Conservation (phyloP, 441 rosid species). For the Mallotus japonicus region DNA sequence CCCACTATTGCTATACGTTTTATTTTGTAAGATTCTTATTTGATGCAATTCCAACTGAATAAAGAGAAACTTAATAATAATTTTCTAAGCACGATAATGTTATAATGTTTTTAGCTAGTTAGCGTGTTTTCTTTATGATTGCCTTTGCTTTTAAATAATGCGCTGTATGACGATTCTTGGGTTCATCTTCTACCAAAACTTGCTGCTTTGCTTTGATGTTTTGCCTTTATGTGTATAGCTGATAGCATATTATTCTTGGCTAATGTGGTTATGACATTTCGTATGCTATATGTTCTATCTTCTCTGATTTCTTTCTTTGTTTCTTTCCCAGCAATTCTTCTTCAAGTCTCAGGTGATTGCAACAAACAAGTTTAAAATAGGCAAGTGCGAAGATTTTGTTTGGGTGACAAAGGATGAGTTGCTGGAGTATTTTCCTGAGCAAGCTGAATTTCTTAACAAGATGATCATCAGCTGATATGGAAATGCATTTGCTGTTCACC, state of each 20-base stretch:
- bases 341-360: constrained; percentile 86
- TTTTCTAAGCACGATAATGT: neutral
- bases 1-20: neutral
- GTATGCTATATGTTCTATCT: neutral
- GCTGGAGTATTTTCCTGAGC: constrained; percentile 67
- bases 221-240: neutral
- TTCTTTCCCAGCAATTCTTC: constrained; percentile 60
- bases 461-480: constrained; percentile 74
- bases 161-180: neutral
- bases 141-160: neutral
- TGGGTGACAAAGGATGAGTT: constrained; percentile 88
- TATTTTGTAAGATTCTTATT: neutral
- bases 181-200: neutral
- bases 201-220: neutral
- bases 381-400: constrained; percentile 67
- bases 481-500: constrained; percentile 5
- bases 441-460: constrained; percentile 64
- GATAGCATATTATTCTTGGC: too few species aligned
- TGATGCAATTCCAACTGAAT: neutral
- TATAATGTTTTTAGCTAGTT: neutral
- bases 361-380: constrained; percentile 48
- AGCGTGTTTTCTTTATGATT: neutral
- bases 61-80: neutral
- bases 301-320: neutral
- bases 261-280: too few species aligned